Base-by-base conservation (phyloP, 2,329 filamentous ascomycete species). In the Botryotinia globosa region DNA sequence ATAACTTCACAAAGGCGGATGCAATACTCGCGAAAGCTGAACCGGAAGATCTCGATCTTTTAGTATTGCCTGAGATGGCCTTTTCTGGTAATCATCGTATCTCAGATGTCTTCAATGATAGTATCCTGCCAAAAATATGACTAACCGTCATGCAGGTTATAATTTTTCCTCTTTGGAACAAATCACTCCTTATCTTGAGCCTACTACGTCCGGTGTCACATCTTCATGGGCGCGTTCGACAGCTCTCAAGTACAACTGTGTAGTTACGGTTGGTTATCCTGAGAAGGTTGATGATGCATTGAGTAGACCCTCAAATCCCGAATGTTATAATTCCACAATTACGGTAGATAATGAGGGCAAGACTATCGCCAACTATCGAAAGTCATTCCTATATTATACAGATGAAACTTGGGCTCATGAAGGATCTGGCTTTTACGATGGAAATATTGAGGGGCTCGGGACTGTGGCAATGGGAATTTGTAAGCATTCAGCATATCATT, bases 61-160 rank as follows among this genome's bases (percentile, higher is more conserved):
- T 96, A 0, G 88, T 95, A 0, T 82, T 95, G 0, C 92, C 93
- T 0, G 93, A 95, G 79, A 83, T 95, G 80, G 91, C 92, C 1
- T 94, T 95, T 79, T 87, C 89, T 73, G 91, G 91, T 92, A 82
- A 76, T 75, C 73, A 32, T 51, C 3, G 1, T 9, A 20, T 65
- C 54, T 10, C 14, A 48, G 37, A 45, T 25, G 29, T 51, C 25
- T 54, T 45, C n/a, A 22, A 18, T 25, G 3, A 29, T 3, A 25
- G 16, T 39, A 16, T 6, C 25, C 7, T 69, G 32, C 7, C 10
- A 7, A 7, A 7, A 18, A 18, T 20, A n/a, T 22, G 22, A 4
- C 39, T 73, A 51, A 71, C 12, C 4, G 4, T 44, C 44, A 29
- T 61, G 56, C 39, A 79, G 78, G 93, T 44, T 96, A 94, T 83